Evolutionary conservation across 2,329 filamentous ascomycete genomes (phyloP), one percentile per base, ranked within the genome.

Genomic region (Sphaerulina vaccinii): DNA sequence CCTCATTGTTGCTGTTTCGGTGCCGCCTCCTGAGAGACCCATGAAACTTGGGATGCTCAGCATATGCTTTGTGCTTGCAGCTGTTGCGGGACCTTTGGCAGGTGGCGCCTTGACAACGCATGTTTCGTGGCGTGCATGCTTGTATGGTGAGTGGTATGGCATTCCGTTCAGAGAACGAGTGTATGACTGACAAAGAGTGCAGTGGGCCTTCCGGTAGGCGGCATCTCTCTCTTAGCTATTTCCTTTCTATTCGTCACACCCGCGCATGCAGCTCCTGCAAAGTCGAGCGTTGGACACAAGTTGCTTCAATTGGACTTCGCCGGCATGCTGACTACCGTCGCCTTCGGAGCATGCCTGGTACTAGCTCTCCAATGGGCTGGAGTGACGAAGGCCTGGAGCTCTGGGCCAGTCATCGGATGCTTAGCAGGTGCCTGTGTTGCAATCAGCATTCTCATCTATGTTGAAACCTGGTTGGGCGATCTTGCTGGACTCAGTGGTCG

Each of bases 41-140:
- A n/a, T 40, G 22, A 35, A 21, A 13, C 29, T 36, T 18, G 43
- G 43, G 7, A 16, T 46, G 27, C 18, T 46, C 9, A 23, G 27
- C 23, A 22, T 23, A 5, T 36, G 43, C 19, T 46, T 46, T 23
- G 32, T 36, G 2, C 70, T 79, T 49, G 74, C 76, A 5, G 48
- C 33, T 32, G 52, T 58, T 0, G 70, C 86, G 16, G 86, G 86
- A 0, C 86, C 85, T 0, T 71, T 85, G 1, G 71, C 88, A 3
- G 85, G 86, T 11, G 86, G 86, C 4, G 77, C 79, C 0, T 84
- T 89, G 54, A 85, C 85, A 0, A 75, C 82, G 48, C 73, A 78
- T 24, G 76, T 81, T 2, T 77, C 70, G n/a, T 87, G 85, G 85
- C 72, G 84, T 35, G 27, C 27, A 3, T 86, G 83, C 83, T 46